Evolutionary conservation across 306 rosid genomes (phyloP).

Genomic region (Albizia julibrissin): DNA sequence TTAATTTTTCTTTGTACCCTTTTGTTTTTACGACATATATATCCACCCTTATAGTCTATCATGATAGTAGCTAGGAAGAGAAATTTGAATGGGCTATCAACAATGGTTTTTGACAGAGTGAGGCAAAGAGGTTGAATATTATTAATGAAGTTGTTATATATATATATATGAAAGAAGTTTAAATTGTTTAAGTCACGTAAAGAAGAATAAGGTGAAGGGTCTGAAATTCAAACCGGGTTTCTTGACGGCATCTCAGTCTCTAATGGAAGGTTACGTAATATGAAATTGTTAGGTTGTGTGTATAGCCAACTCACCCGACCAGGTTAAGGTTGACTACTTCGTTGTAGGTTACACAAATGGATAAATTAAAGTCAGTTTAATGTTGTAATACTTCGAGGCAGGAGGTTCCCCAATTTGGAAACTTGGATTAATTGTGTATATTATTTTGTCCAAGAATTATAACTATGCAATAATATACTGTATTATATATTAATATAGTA

Average conservation of each 20-base stretch:
- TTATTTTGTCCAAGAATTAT: background rate
- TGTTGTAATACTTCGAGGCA: constrained; percentile 43
- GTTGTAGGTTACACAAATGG: constrained; percentile 4
- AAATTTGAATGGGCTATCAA: background rate
- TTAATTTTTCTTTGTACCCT: background rate
- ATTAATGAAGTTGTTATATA: background rate
- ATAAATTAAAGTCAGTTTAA: constrained; percentile 22
- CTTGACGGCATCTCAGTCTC: constrained; percentile 12
- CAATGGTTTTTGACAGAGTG: background rate
- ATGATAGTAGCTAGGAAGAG: background rate
- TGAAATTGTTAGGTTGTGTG: background rate
- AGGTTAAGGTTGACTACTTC: constrained; percentile 22
- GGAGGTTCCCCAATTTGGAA: constrained; percentile 7
- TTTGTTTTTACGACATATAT: background rate
- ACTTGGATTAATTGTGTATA: background rate
- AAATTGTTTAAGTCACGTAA: background rate
- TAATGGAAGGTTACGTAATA: background rate
- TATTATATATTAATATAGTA: background rate
- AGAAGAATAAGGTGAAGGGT: constrained; percentile 8
- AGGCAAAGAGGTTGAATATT: background rate
- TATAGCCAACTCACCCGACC: constrained; percentile 1
- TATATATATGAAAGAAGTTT: no score
- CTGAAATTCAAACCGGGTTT: constrained; percentile 26
- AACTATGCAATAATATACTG: no score
- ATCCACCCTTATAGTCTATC: background rate